Base-by-base conservation (phyloP, 768 basidiomycete species). In the Kwoniella heveanensis region DNA sequence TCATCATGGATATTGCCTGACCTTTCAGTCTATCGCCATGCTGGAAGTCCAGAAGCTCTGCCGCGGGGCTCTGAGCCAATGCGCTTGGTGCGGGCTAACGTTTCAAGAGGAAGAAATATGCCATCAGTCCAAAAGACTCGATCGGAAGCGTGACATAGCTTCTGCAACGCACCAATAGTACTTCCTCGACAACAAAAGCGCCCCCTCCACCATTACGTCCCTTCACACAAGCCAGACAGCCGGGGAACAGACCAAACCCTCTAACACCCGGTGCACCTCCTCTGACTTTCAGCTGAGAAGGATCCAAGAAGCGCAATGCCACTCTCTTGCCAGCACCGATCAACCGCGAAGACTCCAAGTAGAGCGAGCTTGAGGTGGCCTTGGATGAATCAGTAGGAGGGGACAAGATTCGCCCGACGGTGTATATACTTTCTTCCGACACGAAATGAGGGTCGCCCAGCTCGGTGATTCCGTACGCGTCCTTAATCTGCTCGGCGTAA, bases 121-220 rank as follows among this genome's bases (percentile, higher is more conserved):
- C 13, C 32, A 32, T 5, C 32, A n/a, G n/a, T n/a, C n/a, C n/a
- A n/a, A n/a, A n/a, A n/a, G n/a, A n/a, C n/a, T n/a, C n/a, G n/a
- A n/a, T n/a, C n/a, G n/a, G 39, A 44, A 51, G n/a, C 19, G 39
- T 19, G 30, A 55, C 39, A 27, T 21, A 3, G 39, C 26, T 27
- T 25, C 54, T 26, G n/a, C n/a, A 32, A 81, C 89, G 77, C 74
- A 97, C 95, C 68, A 87, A 81, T 37, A 96, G 79, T 9, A 95
- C 82, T 72, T 97, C 92, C 25, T 86, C 86, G 0, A 89, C 94
- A 10, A 86, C 83, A 75, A 97, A 98, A 82, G 87, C 87, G 2
- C 87, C 89, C 5, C 91, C 93, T 1, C 92, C 91, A 0, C 93
- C 92, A 78, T 98, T 98, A 77, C 85, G 86, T 0, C 96, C 96